Evolutionary conservation across 2,329 filamentous ascomycete genomes (phyloP).

Genomic region (Trichoderma koningii): DNA sequence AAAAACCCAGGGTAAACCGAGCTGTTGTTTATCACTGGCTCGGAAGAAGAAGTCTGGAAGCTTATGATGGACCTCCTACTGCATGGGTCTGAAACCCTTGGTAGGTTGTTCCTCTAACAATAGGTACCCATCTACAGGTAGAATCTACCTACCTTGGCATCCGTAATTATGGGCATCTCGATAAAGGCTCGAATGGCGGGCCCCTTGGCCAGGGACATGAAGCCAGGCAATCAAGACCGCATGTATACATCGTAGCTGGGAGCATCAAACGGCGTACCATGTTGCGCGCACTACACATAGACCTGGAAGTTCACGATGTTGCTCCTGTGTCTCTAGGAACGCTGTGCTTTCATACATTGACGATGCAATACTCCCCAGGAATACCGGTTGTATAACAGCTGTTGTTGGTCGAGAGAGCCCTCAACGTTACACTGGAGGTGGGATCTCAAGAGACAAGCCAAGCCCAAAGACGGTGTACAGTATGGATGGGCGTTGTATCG

Average conservation of each 20-base stretch:
- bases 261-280: neutral
- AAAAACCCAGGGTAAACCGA: neutral
- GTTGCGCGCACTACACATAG: neutral
- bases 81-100: neutral
- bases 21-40: neutral
- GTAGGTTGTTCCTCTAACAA: neutral
- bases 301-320: too few species aligned
- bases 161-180: too few species aligned
- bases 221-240: neutral
- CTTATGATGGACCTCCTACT: neutral
- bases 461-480: constrained; percentile 1
- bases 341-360: too few species aligned
- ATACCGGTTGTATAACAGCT: neutral
- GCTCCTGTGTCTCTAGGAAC: too few species aligned
- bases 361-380: neutral
- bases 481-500: neutral
- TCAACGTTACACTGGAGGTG: constrained; percentile 10
- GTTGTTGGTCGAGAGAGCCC: constrained; percentile 1
- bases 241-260: neutral
- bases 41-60: neutral
- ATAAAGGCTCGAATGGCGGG: neutral
- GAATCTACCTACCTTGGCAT: neutral
- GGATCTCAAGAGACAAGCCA: constrained; percentile 1
- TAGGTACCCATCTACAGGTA: neutral
- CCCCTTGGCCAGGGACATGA: neutral